These are phyloP conservation scores for Rosa multiflora DNA, from an alignment of 306 rosid species.

Conservation along the genomic window DNA sequence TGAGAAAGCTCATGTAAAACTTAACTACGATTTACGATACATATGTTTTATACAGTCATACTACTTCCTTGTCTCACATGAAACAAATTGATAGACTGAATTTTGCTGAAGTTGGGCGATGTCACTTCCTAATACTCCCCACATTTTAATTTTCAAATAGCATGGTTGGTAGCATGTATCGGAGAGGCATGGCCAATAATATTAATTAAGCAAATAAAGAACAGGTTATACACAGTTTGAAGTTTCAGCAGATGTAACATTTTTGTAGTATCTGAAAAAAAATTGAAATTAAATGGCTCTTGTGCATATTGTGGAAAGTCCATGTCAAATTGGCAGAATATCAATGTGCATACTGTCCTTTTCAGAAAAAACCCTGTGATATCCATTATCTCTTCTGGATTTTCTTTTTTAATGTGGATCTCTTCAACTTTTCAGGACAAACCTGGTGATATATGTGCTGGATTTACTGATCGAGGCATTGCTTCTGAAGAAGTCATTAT, in stretches of 20 bases:
- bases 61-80: background rate
- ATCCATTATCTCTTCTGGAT: too few species aligned
- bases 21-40: background rate
- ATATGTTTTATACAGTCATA: background rate
- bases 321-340: too few species aligned
- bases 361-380: too few species aligned
- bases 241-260: too few species aligned
- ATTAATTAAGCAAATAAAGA: too few species aligned
- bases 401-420: background rate
- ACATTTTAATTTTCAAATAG: background rate
- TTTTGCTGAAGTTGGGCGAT: background rate
- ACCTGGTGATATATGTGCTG: constrained; percentile 56
- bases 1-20: background rate
- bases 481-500: constrained; percentile 19
- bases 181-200: too few species aligned
- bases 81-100: background rate
- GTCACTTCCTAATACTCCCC: background rate
- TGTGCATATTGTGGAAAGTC: too few species aligned
- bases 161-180: background rate
- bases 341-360: too few species aligned
- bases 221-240: too few species aligned
- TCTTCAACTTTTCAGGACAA: constrained; percentile 39
- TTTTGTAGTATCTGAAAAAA: background rate
- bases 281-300: too few species aligned
- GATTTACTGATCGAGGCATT: constrained; percentile 31